Evolutionary conservation across 2,329 filamentous ascomycete species (phyloP).

Genomic region (Akanthomyces muscarius): DNA sequence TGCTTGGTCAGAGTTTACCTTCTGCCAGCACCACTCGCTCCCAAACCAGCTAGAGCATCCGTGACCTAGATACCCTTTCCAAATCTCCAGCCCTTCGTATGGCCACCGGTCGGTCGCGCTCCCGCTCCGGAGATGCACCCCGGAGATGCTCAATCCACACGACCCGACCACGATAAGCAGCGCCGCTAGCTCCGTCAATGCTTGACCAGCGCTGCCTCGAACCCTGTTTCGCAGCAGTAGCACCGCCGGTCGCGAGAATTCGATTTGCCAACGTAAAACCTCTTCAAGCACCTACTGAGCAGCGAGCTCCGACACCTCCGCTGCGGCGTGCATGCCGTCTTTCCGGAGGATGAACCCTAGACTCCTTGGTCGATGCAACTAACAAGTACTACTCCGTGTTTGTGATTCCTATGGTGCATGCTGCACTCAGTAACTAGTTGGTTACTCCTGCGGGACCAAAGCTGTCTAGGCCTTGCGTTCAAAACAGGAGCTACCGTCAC

Average conservation of each 20-base stretch:
- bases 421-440: neutral
- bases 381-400: neutral
- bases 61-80: neutral
- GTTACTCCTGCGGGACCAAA: neutral
- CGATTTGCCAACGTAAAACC: neutral
- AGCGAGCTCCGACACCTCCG: neutral
- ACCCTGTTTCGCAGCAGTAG: neutral
- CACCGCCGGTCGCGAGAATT: neutral
- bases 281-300: neutral
- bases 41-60: neutral
- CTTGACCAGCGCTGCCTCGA: neutral
- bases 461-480: neutral
- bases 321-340: neutral
- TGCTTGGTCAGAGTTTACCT: neutral
- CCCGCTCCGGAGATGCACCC: neutral
- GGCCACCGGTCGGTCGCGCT: neutral
- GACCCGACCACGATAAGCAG: slow-evolving; percentile 4
- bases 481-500: neutral
- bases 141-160: slow-evolving; percentile 15
- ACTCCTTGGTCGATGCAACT: neutral
- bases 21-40: neutral
- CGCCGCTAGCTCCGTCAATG: neutral
- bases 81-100: neutral
- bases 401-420: neutral
- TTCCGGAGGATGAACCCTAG: neutral